A percentile compares a stretch with the other conserved stretches of the same genome.
Evolutionary conservation across 257 asterid genomes (phyloP).

Genomic region (Solanum rostratum): DNA sequence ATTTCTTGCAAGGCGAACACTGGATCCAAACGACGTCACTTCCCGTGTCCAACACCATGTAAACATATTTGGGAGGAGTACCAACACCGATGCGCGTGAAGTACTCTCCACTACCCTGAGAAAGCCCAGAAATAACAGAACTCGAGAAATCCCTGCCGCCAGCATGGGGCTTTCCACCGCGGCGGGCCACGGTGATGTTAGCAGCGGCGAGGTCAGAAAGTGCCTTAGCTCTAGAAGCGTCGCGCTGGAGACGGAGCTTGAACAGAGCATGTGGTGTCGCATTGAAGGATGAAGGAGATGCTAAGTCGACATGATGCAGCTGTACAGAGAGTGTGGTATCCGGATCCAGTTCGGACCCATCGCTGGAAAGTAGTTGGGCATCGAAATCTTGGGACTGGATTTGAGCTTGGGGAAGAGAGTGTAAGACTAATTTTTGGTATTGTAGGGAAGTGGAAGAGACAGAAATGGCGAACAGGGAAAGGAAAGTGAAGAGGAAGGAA

Average conservation of each 20-base stretch:
- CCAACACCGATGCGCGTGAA: conserved; percentile 93
- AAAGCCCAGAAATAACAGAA: conserved; percentile 56
- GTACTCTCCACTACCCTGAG: conserved; percentile 90
- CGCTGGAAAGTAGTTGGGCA: not conserved
- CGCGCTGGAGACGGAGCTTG: conserved; percentile 57
- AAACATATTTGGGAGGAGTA: conserved; percentile 51
- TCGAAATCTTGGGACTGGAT: conserved; percentile 22
- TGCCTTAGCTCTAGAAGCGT: conserved; percentile 36
- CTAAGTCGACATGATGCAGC: conserved; percentile 57
- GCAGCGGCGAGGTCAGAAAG: conserved; percentile 20
- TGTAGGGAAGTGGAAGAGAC: conserved; percentile 15
- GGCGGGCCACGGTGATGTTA: not conserved
- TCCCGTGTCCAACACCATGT: conserved; percentile 85
- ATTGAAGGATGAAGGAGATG: conserved; percentile 19
- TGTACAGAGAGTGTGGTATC: conserved; percentile 18
- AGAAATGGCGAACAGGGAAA: conserved; percentile 3
- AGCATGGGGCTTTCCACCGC: not conserved
- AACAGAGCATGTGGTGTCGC: conserved; percentile 56
- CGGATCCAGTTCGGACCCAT: conserved; percentile 1
- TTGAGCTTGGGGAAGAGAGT: conserved; percentile 47
- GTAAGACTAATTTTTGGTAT: conserved; percentile 27
- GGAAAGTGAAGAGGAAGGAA: not conserved
- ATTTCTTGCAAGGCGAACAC: conserved; percentile 68
- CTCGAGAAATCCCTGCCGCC: conserved; percentile 42
- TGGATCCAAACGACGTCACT: conserved; percentile 91